These are phyloP conservation scores for Pythium plurisporium DNA, from an alignment of 352 stramenopile species.

Conservation along the genomic window DNA sequence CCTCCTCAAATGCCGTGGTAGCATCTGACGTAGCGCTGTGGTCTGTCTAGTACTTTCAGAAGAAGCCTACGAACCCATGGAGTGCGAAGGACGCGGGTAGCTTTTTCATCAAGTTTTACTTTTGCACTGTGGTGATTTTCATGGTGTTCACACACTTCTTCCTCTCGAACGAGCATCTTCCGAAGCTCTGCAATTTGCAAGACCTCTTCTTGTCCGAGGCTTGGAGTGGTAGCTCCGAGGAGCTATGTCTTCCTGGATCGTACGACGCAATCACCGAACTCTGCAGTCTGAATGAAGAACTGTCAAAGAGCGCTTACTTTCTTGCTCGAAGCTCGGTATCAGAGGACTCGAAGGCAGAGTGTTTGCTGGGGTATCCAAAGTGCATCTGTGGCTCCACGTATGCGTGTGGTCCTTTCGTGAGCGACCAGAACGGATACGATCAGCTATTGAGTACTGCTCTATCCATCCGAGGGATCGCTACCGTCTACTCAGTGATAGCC, in stretches of 20 bases:
- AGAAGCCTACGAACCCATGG: conserved; percentile 68
- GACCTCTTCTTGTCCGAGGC: conserved; percentile 24
- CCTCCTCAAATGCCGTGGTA: neutral
- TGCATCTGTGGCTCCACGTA: conserved; percentile 44
- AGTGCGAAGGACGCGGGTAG: conserved; percentile 68
- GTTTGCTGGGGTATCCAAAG: conserved; percentile 39
- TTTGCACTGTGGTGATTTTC: conserved; percentile 63
- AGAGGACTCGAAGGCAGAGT: conserved; percentile 24
- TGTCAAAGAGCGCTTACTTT: conserved; percentile 46
- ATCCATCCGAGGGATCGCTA: conserved; percentile 26
- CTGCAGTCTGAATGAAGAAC: conserved; percentile 29
- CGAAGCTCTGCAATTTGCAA: conserved; percentile 59
- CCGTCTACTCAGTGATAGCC: conserved; percentile 30
- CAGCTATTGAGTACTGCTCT: conserved; percentile 30
- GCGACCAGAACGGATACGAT: conserved; percentile 35
- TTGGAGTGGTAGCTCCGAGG: neutral
- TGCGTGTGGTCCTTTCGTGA: conserved; percentile 57
- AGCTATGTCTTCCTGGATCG: conserved; percentile 28
- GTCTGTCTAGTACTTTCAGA: conserved; percentile 45
- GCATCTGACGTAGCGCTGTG: neutral
- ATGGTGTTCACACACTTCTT: conserved; percentile 60
- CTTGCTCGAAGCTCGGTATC: neutral
- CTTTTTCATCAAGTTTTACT: conserved; percentile 89
- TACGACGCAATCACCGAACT: conserved; percentile 28
- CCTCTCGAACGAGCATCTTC: conserved; percentile 37